These are phyloP conservation scores for Hemisphaericaspora lyxosophila DNA, from an alignment of 1,139 yeast genomes.

Conservation along the genomic window DNA sequence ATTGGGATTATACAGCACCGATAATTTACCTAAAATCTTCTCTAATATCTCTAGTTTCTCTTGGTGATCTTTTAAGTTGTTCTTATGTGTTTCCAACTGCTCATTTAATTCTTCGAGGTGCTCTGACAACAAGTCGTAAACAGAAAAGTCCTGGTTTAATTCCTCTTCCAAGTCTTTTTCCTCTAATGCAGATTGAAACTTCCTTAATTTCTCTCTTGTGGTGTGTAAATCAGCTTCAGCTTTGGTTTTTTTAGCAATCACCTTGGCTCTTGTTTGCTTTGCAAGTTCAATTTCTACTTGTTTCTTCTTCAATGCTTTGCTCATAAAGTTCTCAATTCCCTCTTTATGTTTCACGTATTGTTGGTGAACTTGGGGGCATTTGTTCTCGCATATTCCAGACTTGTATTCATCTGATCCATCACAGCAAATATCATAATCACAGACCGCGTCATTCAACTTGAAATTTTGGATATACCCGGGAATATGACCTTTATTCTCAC, in stretches of 20 bases:
- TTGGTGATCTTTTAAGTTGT: conserved; percentile 16
- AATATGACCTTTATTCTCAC: conserved; percentile 72
- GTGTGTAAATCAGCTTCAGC: conserved; percentile 28
- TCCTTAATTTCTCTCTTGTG: conserved; percentile 23
- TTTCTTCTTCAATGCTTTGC: conserved; percentile 25
- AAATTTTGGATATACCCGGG: conserved; percentile 58
- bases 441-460: conserved; percentile 83
- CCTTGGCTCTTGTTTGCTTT: conserved; percentile 18
- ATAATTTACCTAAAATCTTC: conserved; percentile 43
- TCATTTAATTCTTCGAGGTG: conserved; percentile 15
- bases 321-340: conserved; percentile 17
- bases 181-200: conserved; percentile 9
- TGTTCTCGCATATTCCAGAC: conserved; percentile 51
- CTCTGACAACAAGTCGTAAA: conserved; percentile 20
- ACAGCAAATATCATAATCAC: conserved; percentile 89
- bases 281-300: conserved; percentile 27
- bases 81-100: conserved; percentile 10
- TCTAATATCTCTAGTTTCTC: conserved; percentile 35
- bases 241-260: conserved; percentile 24
- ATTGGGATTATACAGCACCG: conserved; percentile 75
- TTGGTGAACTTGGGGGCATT: conserved; percentile 50
- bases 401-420: conserved; percentile 86
- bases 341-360: conserved; percentile 28
- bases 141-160: conserved; percentile 16
- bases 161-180: conserved; percentile 14